Evolutionary conservation across 257 asterid species (phyloP), one percentile per base, ranked within the genome.

Genomic region (Solanum dulcamara): DNA sequence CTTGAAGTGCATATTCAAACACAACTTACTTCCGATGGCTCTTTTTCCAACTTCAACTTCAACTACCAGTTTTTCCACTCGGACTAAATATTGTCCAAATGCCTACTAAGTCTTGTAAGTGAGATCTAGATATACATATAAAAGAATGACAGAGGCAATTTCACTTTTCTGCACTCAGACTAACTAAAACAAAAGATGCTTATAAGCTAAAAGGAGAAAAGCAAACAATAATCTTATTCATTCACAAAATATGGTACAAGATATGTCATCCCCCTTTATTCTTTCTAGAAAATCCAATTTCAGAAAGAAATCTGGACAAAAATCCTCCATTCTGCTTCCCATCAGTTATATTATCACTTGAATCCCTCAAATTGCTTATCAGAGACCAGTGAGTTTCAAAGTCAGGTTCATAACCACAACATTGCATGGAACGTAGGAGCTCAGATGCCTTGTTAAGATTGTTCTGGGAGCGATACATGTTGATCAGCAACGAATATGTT

Each of bases 351-450:
- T 26, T 75, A 44, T 84, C 86, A 77, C 87, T 86, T 14, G 91
- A 84, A 86, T 87, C 50, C 87, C 92, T 90, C 88, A 95, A 85
- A 64, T 93, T 91, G 86, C 96, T 92, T 57, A 97, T 90, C 1
- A 95, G 68, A 71, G 98, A 91, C 98, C 99, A 96, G 60, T 97
- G 99, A 33, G 97, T 90, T 81, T 92, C 94, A 6, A 97, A 97
- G 62, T 95, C 98, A 7, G 97, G 98, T 55, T 83, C 94, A 64
- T 91, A 88, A 1, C 98, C 99, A 81, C 81, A 87, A 89, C 89
- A 85, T 88, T 97, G 98, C 99, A 97, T 97, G 35, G 85, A 80
- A 50, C 85, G 88, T 88, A 97, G 67, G 17, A 94, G 84, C 70
- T 90, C 89, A 7, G 95, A 91, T 2, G 93, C 92, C 89, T 92